Evolutionary conservation across 2,329 filamentous ascomycete genomes (phyloP), one percentile per base, ranked within the genome.

Genomic region (Colletotrichum sp.): DNA sequence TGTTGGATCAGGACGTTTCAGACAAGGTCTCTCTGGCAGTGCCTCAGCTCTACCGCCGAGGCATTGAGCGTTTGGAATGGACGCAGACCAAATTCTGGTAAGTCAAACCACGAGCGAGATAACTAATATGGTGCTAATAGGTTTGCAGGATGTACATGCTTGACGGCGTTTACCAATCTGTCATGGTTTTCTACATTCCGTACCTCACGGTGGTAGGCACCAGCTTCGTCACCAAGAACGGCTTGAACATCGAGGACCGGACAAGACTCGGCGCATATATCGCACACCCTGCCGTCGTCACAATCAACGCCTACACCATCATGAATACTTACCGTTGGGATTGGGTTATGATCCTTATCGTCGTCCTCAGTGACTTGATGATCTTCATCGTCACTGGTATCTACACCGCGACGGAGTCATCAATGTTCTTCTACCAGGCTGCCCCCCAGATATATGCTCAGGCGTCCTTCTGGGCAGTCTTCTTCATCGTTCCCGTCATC

Each of bases 281-380:
- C 80, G 96, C 93, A 5, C 95, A 95, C 73, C 94, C 95, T 16
- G 93, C 95, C 8, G 93, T 99, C 75, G 87, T 98, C 79, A 93
- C 95, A 55, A 98, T 98, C 88, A 99, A 99, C 85, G 88, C 93
- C 75, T 99, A 99, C 87, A 95, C 99, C 79, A 88, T 99, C 78
- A 93, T 99, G 87, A 99, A 99, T 86, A 98, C 95, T 1, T 99
- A 98, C 85, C 92, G 96, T 76, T 99, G 97, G 97, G 97, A 99
- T 84, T 99, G 96, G 96, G 89, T 99, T 81, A 98, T 98, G 86
- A 85, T 96, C 26, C 88, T 98, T 75, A 93, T 98, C 77, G 94
- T 98, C 68, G 86, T 86, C 28, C 90, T 99, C 84, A 98, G 96
- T 85, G 94, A 94, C 77, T 84, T 99, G 34, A 91, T 98, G 80